Base-by-base conservation (phyloP, 768 basidiomycete genomes). In the Lactarius tabidus region DNA sequence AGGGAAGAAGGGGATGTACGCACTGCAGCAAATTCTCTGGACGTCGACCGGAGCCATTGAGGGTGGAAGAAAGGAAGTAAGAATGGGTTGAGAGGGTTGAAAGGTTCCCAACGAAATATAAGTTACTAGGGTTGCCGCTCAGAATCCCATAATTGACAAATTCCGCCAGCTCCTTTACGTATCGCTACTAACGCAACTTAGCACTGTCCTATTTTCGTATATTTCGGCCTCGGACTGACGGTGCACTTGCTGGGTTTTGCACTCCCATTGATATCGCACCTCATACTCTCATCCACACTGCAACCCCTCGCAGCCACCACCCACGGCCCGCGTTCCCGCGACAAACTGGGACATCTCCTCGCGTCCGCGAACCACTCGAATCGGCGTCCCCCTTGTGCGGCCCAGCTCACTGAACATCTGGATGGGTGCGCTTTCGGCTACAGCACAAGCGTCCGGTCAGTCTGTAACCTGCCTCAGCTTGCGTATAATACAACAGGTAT, bases 21-120 rank as follows among this genome's bases (percentile, higher is more conserved):
- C 73, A 94, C 92, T 91, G 81, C 92, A 94, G 79, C 92, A 93
- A 70, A 94, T 90, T 74, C 87, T 93, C 69, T 83, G 82, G 70
- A 94, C 89, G 68, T 81, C 79, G 67, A 87, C 77, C 62, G 80
- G 81, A 70, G 82, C 75, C 84, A 86, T 86, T 65, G 66, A 48
- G 51, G 38, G 39, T 33, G 62, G 67, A 61, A 62, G 60, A 67
- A 66, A 67, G 70, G 67, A 38, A 65, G 59, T 17, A 38, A 67
- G 65, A 58, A 67, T 48, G 23, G 45, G 57, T 62, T 62, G 65
- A 36, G 64, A 20, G 12, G 41, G 51, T 31, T 29, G 23, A 17
- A 18, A 43, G 39, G 41, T 8, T 12, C 29, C 18, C 48, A 62
- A 53, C 35, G 48, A 45, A 26, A 29, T 26, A 51, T 3, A 18